Evolutionary conservation across 306 rosid genomes (phyloP), one percentile per base, ranked within the genome.

Genomic region (Begonia masoniana): DNA sequence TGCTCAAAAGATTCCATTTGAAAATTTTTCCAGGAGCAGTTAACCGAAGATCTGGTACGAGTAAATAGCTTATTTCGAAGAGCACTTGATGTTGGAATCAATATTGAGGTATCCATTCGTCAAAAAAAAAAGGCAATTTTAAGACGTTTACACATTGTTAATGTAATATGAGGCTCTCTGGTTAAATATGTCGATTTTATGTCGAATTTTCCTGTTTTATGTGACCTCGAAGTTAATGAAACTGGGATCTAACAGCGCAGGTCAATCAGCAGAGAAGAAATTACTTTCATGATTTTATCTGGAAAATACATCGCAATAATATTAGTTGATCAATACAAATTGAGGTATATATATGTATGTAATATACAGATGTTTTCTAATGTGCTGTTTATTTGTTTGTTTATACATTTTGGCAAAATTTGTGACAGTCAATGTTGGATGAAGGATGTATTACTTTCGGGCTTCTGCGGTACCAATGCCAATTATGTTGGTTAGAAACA

Each of bases 221-320:
- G 3, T 26, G 35, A 6, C 39, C 9, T 5, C 39, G 9, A 31
- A 31, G 8, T 31, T 60, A 65, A 57, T 60, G 52, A 71, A 71
- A 24, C 62, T 74, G 67, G 57, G 14, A 60, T 73, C 45, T 65
- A 62, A 78, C 99, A 91, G 96, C 72, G 84, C 82, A 81, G 88
- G 72, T 86, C 99, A 55, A 62, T 91, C 62, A 72, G 80, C 53
- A 70, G 45, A 71, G 77, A 83, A 67, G 93, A 77, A 62, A 78
- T 91, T 62, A 79, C 87, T 15, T 57, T 66, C 63, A 68, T 81
- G 74, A 77, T 91, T 57, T 68, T 91, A 73, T 78, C 88, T 19
- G 93, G 99, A 64, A 75, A 73, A 60, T 81, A 77, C 71, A 76
- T 86, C 62, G 93, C 84, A 41, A 81, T 91, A 62, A 94, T 88